phyloP scores from a whole-genome alignment of 1,284 basidiomycete genomes.

The Coriolopsis trogii region DNA sequence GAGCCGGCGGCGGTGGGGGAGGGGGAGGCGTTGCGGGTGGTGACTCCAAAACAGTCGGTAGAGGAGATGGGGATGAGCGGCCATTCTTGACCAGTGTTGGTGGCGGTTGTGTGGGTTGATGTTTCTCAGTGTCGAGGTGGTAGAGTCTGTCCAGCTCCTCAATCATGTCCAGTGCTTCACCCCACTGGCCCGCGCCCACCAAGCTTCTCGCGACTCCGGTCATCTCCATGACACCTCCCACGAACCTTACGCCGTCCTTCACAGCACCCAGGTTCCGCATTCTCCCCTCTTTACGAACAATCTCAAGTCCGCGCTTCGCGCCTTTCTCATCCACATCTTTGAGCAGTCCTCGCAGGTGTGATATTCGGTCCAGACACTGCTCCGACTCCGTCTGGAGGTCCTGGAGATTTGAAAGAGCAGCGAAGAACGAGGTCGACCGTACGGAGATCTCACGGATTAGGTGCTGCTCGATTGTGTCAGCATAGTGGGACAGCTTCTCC shows the following conservation, averaged over 20 bases:
- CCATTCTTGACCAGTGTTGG: constrained; percentile 18
- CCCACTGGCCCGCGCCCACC: constrained; percentile 84
- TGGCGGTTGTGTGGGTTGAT: constrained; percentile 7
- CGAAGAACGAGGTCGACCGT: constrained; percentile 94
- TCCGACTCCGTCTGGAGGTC: constrained; percentile 89
- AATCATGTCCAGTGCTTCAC: constrained; percentile 77
- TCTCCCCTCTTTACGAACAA: constrained; percentile 69
- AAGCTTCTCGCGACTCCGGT: constrained; percentile 69
- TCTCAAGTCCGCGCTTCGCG: constrained; percentile 76
- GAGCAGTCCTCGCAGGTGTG: constrained; percentile 72
- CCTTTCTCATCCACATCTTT: constrained; percentile 78
- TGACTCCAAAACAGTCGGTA: constrained; percentile 38
- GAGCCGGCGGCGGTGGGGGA: constrained; percentile 25
- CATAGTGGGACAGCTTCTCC: constrained; percentile 92
- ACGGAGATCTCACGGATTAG: constrained; percentile 92
- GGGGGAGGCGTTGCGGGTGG: constrained; percentile 29
- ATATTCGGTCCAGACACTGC: constrained; percentile 80
- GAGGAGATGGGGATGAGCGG: constrained; percentile 25
- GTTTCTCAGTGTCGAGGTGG: constrained; percentile 35
- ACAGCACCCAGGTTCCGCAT: constrained; percentile 64
- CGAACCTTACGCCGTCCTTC: constrained; percentile 62
- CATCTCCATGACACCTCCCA: constrained; percentile 79
- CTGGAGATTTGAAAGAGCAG: constrained; percentile 92
- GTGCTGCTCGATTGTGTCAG: constrained; percentile 95
- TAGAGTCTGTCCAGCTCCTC: constrained; percentile 77